Evolutionary conservation across 2,329 filamentous ascomycete species (phyloP), one percentile per base, ranked within the genome.

Genomic region (Cladosporium sp.): DNA sequence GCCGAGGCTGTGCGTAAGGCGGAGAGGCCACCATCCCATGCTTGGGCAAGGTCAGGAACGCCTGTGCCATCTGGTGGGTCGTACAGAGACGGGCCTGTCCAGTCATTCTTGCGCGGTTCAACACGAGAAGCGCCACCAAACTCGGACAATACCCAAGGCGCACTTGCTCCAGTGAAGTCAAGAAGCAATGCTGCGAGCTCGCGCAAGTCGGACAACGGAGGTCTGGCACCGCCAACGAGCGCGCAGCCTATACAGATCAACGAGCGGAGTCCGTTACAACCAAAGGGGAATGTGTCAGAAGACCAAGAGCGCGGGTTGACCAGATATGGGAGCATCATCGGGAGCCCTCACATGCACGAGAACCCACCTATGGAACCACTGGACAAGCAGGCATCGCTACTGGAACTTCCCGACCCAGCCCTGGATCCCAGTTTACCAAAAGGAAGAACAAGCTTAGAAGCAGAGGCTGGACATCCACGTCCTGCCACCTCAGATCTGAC

Each of bases 291-390:
- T 19, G 33, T 43, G 19, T 12, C 35, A 32, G 20, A 42, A 6
- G 15, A 54, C 22, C 41, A 55, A 13, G 53, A 47, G 19, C 50
- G 43, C 15, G 59, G 62, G 13, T 60, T 76, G 57, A 75, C 71
- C 30, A 75, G 73, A 55, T 85, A 85, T 72, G 83, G 83, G 39
- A 85, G 82, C 62, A 84, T 85, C 57, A 67, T 82, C 8, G 74
- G 76, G 7, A 78, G 78, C 22, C 79, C 79, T 1, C 75, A 74
- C 4, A 53, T 52, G 7, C 39, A 55, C 20, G 19, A 52, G 5
- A 55, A 38, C 22, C 52, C 49, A n/a, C 42, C 40, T 7, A 45
- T 58, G 49, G 43, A 39, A 25, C 27, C 41, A 19, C 40, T 45
- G 38, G 51, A 38, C 42, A 55, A 49, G 29, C 58, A 64, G 18